phyloP scores from a whole-genome alignment of 1,284 basidiomycete species.

The Ustilago vetiveriae region DNA sequence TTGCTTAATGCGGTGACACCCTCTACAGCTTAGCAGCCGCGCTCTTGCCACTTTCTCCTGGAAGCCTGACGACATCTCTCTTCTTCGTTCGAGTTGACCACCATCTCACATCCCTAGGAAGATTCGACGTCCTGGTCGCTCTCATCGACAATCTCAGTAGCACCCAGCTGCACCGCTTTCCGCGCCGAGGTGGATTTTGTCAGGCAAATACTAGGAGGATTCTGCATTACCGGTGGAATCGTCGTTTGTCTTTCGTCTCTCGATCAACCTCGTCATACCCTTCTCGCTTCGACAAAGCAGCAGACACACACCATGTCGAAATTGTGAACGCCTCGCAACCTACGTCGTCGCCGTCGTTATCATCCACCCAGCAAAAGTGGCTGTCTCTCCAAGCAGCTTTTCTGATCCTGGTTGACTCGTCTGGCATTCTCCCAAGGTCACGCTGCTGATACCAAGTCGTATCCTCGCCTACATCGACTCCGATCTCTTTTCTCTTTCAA shows the following conservation, averaged over 20 bases:
- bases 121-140: background rate
- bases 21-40: background rate
- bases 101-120: background rate
- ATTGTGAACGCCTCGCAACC: background rate
- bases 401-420: background rate
- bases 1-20: background rate
- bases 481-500: too few relatives aligned
- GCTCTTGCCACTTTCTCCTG: background rate
- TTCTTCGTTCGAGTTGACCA: background rate
- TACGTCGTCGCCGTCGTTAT: background rate
- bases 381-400: too few relatives aligned
- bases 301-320: conserved; percentile 2
- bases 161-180: background rate
- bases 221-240: background rate
- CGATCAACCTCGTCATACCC: too few relatives aligned
- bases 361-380: background rate
- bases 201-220: too few relatives aligned
- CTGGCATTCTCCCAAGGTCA: background rate
- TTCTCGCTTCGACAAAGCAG: too few relatives aligned
- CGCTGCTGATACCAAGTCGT: too few relatives aligned
- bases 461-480: too few relatives aligned
- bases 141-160: background rate
- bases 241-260: background rate
- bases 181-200: too few relatives aligned
- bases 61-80: background rate